Evolutionary conservation across 495 filamentous ascomycete species (phyloP).

Genomic region (Trichoderma asperelloides): DNA sequence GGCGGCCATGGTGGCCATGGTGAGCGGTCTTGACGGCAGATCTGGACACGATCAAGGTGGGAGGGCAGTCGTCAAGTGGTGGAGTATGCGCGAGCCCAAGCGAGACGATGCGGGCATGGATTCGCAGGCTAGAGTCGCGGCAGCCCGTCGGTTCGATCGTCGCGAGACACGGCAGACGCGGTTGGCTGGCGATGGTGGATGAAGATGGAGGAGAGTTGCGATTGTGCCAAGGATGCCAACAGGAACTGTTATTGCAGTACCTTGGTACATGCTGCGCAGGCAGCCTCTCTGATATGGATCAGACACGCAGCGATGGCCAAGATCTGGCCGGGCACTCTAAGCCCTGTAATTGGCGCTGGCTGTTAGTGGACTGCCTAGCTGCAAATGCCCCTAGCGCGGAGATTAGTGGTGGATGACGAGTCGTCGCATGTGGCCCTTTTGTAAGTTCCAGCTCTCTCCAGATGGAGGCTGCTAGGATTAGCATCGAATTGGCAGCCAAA

Average conservation of each 20-base stretch:
- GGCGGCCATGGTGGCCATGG: constrained; percentile 10
- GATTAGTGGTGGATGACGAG: not conserved
- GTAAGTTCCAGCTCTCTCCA: not conserved
- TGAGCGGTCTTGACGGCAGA: not conserved
- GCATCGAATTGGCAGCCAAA: too few relatives aligned
- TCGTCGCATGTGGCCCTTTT: not conserved
- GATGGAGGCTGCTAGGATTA: not conserved
- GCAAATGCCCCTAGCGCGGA: not conserved
- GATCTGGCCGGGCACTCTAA: not conserved
- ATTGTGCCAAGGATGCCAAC: not conserved
- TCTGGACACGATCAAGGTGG: constrained; percentile 1
- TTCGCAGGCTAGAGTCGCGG: not conserved
- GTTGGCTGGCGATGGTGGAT: not conserved
- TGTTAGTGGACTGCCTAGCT: not conserved
- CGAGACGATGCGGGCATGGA: constrained; percentile 8
- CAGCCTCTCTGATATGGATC: not conserved
- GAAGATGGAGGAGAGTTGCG: not conserved
- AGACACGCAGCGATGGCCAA: not conserved
- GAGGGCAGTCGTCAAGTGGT: not conserved
- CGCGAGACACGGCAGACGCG: not conserved
- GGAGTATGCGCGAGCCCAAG: constrained; percentile 7
- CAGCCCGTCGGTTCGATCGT: not conserved
- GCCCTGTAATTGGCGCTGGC: constrained; percentile 4
- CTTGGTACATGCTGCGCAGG: not conserved
- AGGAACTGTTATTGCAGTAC: not conserved